Evolutionary conservation across 2,329 filamentous ascomycete species (phyloP), one percentile per base, ranked within the genome.

Genomic region (Hymenoscyphus fraxineus): DNA sequence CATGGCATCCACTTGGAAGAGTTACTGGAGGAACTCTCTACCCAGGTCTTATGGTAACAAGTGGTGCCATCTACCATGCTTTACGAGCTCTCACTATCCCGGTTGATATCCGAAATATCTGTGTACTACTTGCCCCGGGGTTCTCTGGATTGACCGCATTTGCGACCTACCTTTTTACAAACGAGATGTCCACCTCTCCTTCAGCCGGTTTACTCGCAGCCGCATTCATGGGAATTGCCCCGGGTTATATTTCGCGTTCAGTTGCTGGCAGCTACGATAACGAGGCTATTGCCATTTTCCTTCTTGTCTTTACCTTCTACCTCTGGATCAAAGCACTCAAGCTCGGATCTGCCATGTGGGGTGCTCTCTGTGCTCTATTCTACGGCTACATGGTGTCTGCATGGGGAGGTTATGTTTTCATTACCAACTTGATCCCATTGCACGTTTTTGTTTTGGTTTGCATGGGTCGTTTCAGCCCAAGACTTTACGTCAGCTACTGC

Each of bases 341-440:
- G 83, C 86, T 93, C 65, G 95, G 95, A 32, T 98, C 95, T 60
- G 93, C 96, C 77, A 91, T 97, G 79, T 99, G 94, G 94, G 94
- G 93, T 72, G 93, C 92, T 44, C 83, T 97, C 68, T 95, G 93
- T 72, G 95, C 95, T 55, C 84, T 99, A 63, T 98, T 96, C 81
- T 99, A 99, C 79, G 95, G 95, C 75, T 99, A 99, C 87, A 99
- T 99, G 95, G 95, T 99, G 69, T 95, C 94, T 59, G 96, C 96
- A 19, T 99, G 95, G 95, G 95, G 95, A 84, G 95, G 95, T 76
- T 99, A 99, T 78, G 95, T 97, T 74, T 99, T 99, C 85, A 99
- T 99, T 76, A 99, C 96, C 67, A 97, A 96, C 77, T 81, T 99
- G 79, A 88, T 99, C 65, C 95, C 95, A 44, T 86, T 99, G 71